Conservation (phyloP, 352 stramenopile genomes). For the Phytophthora megakarya region DNA sequence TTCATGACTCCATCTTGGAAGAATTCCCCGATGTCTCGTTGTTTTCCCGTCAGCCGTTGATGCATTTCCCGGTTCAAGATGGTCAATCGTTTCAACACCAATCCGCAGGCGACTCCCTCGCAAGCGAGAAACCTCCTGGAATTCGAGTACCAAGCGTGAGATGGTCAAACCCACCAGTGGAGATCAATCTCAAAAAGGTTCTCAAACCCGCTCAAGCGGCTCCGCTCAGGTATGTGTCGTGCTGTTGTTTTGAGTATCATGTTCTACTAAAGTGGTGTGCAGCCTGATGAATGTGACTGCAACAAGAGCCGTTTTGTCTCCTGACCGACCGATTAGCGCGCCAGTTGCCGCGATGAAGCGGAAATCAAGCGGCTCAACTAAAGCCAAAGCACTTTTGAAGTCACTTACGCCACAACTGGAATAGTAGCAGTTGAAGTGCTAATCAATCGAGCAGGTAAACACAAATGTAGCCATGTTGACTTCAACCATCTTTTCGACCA, state of each 20-base stretch:
- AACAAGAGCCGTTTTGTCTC: conserved; percentile 39
- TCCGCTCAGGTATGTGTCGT: conserved; percentile 34
- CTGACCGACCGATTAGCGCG: conserved; percentile 59
- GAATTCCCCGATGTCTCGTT: conserved; percentile 14
- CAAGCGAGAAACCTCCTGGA: conserved; percentile 23
- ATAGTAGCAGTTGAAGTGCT: no score
- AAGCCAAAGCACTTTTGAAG: conserved; percentile 27
- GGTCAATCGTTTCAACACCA: conserved; percentile 15
- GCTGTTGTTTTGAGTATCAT: not conserved
- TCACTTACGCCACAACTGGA: conserved; percentile 15
- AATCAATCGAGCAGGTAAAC: no score
- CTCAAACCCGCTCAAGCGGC: conserved; percentile 20
- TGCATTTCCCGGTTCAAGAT: no score
- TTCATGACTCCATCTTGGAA: conserved; percentile 31
- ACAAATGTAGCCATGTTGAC: no score
- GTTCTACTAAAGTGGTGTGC: not conserved
- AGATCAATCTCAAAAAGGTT: conserved; percentile 15
- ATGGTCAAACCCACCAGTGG: conserved; percentile 19
- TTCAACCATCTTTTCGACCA: conserved; percentile 23
- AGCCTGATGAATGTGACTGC: conserved; percentile 52
- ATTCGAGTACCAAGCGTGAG: conserved; percentile 23
- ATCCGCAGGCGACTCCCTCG: conserved; percentile 31
- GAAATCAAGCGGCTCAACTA: conserved; percentile 26
- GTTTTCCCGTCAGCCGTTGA: not conserved
- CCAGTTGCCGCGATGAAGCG: conserved; percentile 53